These are phyloP conservation scores for Digitaria exilis DNA, from an alignment of 202 grass and related monocot genomes.

Conservation along the genomic window DNA sequence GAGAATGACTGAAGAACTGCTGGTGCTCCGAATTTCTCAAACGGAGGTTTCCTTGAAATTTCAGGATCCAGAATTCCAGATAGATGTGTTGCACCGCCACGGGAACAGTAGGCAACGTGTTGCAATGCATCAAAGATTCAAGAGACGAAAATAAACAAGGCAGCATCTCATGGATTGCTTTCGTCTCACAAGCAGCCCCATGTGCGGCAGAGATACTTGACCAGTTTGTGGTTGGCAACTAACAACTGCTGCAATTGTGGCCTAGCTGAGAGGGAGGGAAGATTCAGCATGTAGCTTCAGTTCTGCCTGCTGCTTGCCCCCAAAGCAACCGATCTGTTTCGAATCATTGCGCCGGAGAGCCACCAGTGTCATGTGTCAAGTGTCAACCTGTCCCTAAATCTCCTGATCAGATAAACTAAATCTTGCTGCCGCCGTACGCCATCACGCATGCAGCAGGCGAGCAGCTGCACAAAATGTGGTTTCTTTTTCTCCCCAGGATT, in stretches of 20 bases:
- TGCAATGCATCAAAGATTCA: background rate
- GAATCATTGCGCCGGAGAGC: conserved; percentile 20
- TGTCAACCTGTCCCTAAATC: conserved; percentile 13
- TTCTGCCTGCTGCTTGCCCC: background rate
- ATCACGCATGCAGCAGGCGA: background rate
- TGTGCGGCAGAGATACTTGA: conserved; percentile 35
- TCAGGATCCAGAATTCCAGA: background rate
- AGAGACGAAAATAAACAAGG: background rate
- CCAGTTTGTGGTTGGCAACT: background rate
- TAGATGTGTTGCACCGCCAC: background rate
- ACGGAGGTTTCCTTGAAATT: conserved; percentile 5
- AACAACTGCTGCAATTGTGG: conserved; percentile 23
- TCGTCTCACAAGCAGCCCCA: conserved; percentile 7
- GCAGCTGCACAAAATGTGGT: background rate
- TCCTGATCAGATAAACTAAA: conserved; percentile 13
- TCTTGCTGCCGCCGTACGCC: background rate
- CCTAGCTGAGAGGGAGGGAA: conserved; percentile 5
- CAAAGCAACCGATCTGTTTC: background rate
- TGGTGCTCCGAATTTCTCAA: background rate
- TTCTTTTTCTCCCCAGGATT: background rate
- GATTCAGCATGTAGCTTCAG: background rate
- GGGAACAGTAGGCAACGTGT: conserved; percentile 14
- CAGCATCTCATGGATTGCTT: background rate
- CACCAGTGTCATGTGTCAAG: too few species aligned
- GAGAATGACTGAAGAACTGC: too few species aligned